These are phyloP conservation scores for Chalciporus sp. DNA, from an alignment of 1,284 basidiomycete species.

Conservation along the genomic window DNA sequence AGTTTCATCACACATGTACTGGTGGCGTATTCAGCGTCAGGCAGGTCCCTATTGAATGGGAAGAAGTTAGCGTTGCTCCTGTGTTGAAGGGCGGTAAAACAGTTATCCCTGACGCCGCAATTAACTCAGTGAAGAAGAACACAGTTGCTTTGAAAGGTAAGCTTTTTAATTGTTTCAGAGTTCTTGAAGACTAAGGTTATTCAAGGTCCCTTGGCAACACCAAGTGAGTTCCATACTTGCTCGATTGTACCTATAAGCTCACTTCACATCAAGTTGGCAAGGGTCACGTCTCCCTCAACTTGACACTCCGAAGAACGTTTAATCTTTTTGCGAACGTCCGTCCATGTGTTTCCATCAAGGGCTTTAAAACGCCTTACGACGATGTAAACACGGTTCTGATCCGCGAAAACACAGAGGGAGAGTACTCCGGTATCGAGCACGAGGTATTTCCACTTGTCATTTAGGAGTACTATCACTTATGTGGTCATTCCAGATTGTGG, in stretches of 20 bases:
- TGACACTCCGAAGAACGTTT: slow-evolving; percentile 96
- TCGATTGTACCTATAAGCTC: slow-evolving; percentile 10
- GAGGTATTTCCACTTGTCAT: slow-evolving; percentile 57
- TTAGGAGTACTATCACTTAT: slow-evolving; percentile 10
- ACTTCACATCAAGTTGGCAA: slow-evolving; percentile 76
- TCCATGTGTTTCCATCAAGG: slow-evolving; percentile 94
- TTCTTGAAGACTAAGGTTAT: slow-evolving; percentile 11
- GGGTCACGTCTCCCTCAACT: slow-evolving; percentile 97
- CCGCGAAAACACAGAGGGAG: slow-evolving; percentile 99
- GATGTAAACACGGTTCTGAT: slow-evolving; percentile 98
- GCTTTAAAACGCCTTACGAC: slow-evolving; percentile 98
- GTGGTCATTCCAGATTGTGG: slow-evolving; percentile 66
- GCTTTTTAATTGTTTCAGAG: slow-evolving; percentile 21
- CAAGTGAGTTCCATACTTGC: slow-evolving; percentile 56
- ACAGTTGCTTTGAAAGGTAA: slow-evolving; percentile 96
- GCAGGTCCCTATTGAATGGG: slow-evolving; percentile 96
- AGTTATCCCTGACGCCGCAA: slow-evolving; percentile 92
- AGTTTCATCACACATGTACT: slow-evolving; percentile 13
- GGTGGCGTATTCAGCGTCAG: slow-evolving; percentile 7
- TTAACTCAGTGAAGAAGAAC: slow-evolving; percentile 93
- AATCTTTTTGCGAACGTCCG: slow-evolving; percentile 98
- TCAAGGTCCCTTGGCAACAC: slow-evolving; percentile 88
- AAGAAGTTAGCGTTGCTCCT: slow-evolving; percentile 97
- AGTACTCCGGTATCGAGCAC: slow-evolving; percentile 99
- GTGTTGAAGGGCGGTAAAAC: slow-evolving; percentile 95